Percentiles rank a stretch among this genome's conserved stretches.
These are phyloP conservation scores for Saturnispora gosingensis DNA, from an alignment of 805 yeast genomes.

Conservation along the genomic window DNA sequence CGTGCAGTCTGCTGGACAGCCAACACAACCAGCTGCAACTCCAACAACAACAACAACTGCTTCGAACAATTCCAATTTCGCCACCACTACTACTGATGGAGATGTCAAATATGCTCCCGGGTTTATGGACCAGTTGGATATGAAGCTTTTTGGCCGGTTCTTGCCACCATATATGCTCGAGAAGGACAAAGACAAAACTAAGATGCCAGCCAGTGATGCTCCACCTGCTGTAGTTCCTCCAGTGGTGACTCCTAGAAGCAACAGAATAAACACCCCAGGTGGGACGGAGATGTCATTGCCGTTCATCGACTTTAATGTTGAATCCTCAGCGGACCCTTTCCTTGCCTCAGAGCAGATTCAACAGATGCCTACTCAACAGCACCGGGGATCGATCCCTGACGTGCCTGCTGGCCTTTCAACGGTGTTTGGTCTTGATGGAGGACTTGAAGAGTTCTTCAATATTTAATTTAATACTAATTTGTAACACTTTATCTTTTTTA, in stretches of 20 bases:
- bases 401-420: conserved; percentile 6
- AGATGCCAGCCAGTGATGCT: background rate
- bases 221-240: conserved; percentile 21
- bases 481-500: background rate
- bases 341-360: background rate
- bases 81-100: conserved; percentile 3
- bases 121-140: conserved; percentile 75
- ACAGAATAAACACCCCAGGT: background rate
- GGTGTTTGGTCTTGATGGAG: background rate
- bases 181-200: conserved; percentile 9
- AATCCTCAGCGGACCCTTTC: background rate
- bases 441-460: background rate
- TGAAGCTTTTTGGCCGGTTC: conserved; percentile 75
- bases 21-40: no score
- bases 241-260: conserved; percentile 4
- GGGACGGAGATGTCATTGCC: background rate
- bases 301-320: background rate
- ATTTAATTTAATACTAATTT: background rate
- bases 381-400: background rate
- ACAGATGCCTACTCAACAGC: background rate
- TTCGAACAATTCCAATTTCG: background rate
- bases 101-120: conserved; percentile 55
- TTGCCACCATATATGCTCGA: conserved; percentile 76
- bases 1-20: no score
- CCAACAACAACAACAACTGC: no score